Evolutionary conservation across 768 basidiomycete genomes (phyloP), one percentile per base, ranked within the genome.

Genomic region (Tulasnella sp.): DNA sequence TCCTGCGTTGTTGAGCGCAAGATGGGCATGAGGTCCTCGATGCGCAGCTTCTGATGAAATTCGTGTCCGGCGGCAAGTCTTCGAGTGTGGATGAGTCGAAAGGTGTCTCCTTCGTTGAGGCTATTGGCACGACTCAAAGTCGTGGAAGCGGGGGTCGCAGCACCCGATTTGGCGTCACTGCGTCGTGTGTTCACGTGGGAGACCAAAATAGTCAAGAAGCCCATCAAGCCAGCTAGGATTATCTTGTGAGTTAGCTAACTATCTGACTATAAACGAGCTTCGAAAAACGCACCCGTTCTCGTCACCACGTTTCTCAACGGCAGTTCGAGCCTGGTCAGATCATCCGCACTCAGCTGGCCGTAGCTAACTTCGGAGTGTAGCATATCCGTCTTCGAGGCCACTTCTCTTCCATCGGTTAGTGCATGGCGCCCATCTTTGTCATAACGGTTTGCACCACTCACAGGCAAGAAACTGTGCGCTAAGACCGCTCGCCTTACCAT

Each of bases 21-120:
- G 9, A 65, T 59, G 2, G 75, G 74, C 21, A 75, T 49, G 21
- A 75, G 58, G 57, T 75, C 73, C 11, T 55, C 57, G 12, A 73
- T 65, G 49, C 69, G 68, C 9, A 74, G 65, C 17, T 59, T 49
- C 60, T 71, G 63, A 25, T 66, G 59, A 3, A 61, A 48, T 60
- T 75, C 74, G 29, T 63, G 64, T 3, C 63, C 56, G 30, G 51
- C 52, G 57, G 72, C 66, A 17, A 62, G 62, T 15, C 61, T 57
- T 38, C 64, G 67, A 50, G 73, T 63, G 49, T 73, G 70, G 21
- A 67, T 70, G 21, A 75, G 65, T 25, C 74, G 68, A 57, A 67
- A 66, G 3, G 73, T 71, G 64, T 76, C 74, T 61, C 69, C 66
- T n/a, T 66, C 49, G 19, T 31, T 19, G 21, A 59, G 17, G 22